Conservation (phyloP, 176 grass and related monocot species). For the Ananas comosus region DNA sequence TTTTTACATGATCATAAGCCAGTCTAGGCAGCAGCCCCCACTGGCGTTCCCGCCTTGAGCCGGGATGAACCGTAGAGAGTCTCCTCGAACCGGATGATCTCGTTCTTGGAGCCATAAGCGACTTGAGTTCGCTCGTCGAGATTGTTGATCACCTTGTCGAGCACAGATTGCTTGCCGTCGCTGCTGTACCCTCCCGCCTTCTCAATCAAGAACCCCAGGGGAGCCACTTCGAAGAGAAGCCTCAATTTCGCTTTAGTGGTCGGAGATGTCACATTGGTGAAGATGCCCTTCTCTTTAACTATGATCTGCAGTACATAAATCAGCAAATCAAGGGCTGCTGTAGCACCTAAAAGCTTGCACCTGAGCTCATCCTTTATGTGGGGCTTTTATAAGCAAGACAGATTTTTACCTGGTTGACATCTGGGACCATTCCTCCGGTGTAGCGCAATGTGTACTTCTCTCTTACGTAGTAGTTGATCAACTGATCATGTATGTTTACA, state of each 20-base stretch:
- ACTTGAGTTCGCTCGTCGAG: conserved; percentile 81
- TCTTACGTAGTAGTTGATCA: conserved; percentile 91
- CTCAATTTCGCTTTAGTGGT: conserved; percentile 82
- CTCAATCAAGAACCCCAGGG: conserved; percentile 75
- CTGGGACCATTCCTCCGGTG: conserved; percentile 99
- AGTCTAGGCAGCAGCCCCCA: conserved; percentile 41
- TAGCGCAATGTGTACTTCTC: conserved; percentile 98
- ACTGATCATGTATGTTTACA: conserved; percentile 27
- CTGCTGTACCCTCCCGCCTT: conserved; percentile 95
- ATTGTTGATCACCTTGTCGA: conserved; percentile 61
- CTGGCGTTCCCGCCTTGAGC: conserved; percentile 43
- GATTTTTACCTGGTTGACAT: conserved; percentile 85
- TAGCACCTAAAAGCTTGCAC: neutral
- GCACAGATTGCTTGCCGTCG: conserved; percentile 80
- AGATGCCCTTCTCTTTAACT: conserved; percentile 98
- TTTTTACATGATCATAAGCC: neutral
- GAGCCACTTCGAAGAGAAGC: conserved; percentile 91
- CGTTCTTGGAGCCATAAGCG: conserved; percentile 90
- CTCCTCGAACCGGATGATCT: conserved; percentile 97
- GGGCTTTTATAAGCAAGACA: no score
- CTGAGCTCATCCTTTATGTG: no score
- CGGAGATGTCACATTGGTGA: conserved; percentile 88
- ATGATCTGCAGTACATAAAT: conserved; percentile 53
- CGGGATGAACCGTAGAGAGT: conserved; percentile 79
- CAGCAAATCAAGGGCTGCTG: neutral